These are phyloP conservation scores for Fusarium buharicum DNA, from an alignment of 2,329 filamentous ascomycete genomes.

Conservation along the genomic window DNA sequence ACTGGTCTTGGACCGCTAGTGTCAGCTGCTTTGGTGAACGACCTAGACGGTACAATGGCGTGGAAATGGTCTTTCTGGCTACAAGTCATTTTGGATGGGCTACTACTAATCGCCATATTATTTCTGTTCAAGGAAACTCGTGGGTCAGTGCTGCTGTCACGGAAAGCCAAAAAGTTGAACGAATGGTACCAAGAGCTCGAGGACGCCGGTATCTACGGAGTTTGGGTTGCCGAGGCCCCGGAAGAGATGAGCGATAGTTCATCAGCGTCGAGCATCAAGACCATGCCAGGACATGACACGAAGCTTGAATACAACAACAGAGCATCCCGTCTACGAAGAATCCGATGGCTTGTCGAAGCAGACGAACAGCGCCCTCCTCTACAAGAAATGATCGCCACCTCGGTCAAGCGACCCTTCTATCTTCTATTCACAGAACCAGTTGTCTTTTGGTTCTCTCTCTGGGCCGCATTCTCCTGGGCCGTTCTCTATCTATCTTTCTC, in stretches of 20 bases:
- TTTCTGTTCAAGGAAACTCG: conserved; percentile 84
- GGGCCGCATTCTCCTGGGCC: conserved; percentile 91
- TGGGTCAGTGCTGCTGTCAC: conserved; percentile 80
- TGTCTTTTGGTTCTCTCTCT: conserved; percentile 87
- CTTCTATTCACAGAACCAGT: conserved; percentile 80
- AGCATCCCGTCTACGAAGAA: conserved; percentile 54
- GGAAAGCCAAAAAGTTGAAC: conserved; percentile 79
- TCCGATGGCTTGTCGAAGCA: conserved; percentile 82
- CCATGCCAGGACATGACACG: conserved; percentile 8
- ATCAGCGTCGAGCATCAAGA: conserved; percentile 38
- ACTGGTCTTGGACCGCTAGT: conserved; percentile 83
- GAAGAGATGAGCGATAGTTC: conserved; percentile 29
- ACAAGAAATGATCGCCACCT: conserved; percentile 75
- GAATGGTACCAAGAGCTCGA: conserved; percentile 82
- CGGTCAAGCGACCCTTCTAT: conserved; percentile 80
- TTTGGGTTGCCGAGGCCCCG: conserved; percentile 51
- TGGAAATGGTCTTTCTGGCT: conserved; percentile 95
- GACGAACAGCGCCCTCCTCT: conserved; percentile 81
- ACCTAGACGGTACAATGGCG: conserved; percentile 57
- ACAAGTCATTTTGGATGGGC: conserved; percentile 75
- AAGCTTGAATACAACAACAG: conserved; percentile 16
- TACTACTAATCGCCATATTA: conserved; percentile 69
- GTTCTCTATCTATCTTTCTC: conserved; percentile 87
- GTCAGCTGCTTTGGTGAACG: conserved; percentile 73
- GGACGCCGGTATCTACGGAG: conserved; percentile 64